A percentile compares a stretch with the other conserved stretches of the same genome.
Conservation (phyloP, 2,329 filamentous ascomycete species). For the Aspergillus proliferans region DNA sequence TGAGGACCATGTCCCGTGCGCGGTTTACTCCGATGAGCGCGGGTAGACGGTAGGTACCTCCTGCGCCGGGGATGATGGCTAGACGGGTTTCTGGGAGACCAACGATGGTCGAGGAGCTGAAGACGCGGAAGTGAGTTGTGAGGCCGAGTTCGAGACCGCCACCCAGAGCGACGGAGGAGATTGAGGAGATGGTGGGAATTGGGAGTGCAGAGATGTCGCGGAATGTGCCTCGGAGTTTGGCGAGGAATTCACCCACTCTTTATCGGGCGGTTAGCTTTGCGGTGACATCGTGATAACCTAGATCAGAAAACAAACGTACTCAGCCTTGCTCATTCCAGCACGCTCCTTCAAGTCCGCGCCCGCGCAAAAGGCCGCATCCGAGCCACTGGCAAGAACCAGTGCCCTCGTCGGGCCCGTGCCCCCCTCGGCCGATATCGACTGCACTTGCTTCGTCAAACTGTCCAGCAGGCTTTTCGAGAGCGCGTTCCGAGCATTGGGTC, state of each 20-base stretch:
- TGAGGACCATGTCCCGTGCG: slow-evolving; percentile 85
- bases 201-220: slow-evolving; percentile 65
- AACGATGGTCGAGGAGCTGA: slow-evolving; percentile 70
- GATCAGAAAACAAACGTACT: slow-evolving; percentile 52
- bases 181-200: slow-evolving; percentile 82
- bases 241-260: slow-evolving; percentile 63
- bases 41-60: slow-evolving; percentile 83
- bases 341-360: slow-evolving; percentile 93
- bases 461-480: slow-evolving; percentile 73
- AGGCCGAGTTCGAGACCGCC: slow-evolving; percentile 91
- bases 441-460: slow-evolving; percentile 65
- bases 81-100: slow-evolving; percentile 87
- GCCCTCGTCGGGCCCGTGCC: slow-evolving; percentile 63
- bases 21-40: slow-evolving; percentile 70
- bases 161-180: slow-evolving; percentile 80
- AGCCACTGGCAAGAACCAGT: slow-evolving; percentile 73
- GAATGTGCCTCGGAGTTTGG: slow-evolving; percentile 69
- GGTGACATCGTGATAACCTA: not conserved
- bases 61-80: slow-evolving; percentile 90
- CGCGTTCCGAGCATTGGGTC: slow-evolving; percentile 79
- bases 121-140: slow-evolving; percentile 80
- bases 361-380: slow-evolving; percentile 86
- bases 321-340: slow-evolving; percentile 64
- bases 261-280: not conserved
- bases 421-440: slow-evolving; percentile 59